These are phyloP conservation scores for Boletus reticulatus DNA, from an alignment of 768 basidiomycete genomes.

Conservation along the genomic window DNA sequence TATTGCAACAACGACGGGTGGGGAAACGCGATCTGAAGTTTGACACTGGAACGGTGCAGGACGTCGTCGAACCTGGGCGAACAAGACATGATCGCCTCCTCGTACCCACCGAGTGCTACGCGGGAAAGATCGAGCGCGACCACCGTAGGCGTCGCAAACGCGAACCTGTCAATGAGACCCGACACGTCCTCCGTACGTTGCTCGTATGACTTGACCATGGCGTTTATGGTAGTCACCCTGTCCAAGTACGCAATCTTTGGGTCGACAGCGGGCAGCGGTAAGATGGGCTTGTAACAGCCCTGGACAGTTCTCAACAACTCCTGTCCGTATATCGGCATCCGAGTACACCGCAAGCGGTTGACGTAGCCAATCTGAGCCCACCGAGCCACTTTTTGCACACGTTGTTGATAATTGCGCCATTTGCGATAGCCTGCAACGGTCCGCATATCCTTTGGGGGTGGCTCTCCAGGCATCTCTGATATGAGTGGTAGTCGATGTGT, in stretches of 20 bases:
- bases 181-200: slow-evolving; percentile 56
- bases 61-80: slow-evolving; percentile 57
- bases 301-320: slow-evolving; percentile 44
- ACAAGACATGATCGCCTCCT: slow-evolving; percentile 27
- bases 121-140: slow-evolving; percentile 73
- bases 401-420: slow-evolving; percentile 48
- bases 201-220: slow-evolving; percentile 61
- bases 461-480: slow-evolving; percentile 54
- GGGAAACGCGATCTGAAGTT: slow-evolving; percentile 91
- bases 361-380: slow-evolving; percentile 73
- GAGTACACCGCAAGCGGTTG: slow-evolving; percentile 68
- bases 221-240: slow-evolving; percentile 39
- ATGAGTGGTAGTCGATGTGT: slow-evolving; percentile 52
- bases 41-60: slow-evolving; percentile 74
- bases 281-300: slow-evolving; percentile 43
- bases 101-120: slow-evolving; percentile 52
- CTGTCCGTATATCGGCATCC: slow-evolving; percentile 40
- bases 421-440: slow-evolving; percentile 70
- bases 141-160: slow-evolving; percentile 76
- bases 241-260: slow-evolving; percentile 40
- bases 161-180: slow-evolving; percentile 61
- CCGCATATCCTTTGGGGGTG: slow-evolving; percentile 71
- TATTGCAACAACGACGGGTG: slow-evolving; percentile 88
- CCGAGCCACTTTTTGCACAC: slow-evolving; percentile 49
- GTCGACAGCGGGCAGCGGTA: slow-evolving; percentile 50